Conservation (phyloP, 805 yeast species). For the Scheffersomyces stipitis region DNA sequence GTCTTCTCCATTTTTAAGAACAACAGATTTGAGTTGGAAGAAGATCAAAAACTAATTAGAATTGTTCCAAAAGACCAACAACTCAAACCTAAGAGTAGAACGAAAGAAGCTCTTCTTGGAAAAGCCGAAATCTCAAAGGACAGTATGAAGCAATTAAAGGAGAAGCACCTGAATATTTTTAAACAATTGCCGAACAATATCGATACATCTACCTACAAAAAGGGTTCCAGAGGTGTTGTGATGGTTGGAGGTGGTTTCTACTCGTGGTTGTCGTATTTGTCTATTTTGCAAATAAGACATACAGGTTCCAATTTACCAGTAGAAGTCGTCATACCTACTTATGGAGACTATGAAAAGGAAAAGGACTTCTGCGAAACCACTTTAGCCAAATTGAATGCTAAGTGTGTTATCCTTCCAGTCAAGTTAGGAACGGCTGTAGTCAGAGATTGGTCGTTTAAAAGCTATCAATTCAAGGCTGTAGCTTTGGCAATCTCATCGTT, state of each 20-base stretch:
- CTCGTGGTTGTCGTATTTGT: conserved; percentile 40
- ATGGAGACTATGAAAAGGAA: conserved; percentile 35
- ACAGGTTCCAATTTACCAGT: conserved; percentile 45
- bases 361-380: conserved; percentile 38
- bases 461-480: conserved; percentile 41
- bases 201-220: conserved; percentile 4
- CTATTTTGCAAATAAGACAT: conserved; percentile 41
- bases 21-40: conserved; percentile 1
- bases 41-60: background rate
- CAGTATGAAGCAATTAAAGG: background rate
- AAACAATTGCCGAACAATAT: conserved; percentile 1
- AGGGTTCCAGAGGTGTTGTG: conserved; percentile 18
- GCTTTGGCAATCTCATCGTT: conserved; percentile 49
- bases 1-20: conserved; percentile 2
- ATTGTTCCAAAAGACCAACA: background rate
- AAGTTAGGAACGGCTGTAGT: conserved; percentile 24
- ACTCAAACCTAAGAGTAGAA: background rate
- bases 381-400: conserved; percentile 41
- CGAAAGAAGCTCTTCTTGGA: background rate
- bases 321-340: conserved; percentile 43
- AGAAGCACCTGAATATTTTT: conserved; percentile 1
- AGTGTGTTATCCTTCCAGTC: conserved; percentile 40
- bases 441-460: conserved; percentile 20
- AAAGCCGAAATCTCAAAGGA: background rate
- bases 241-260: conserved; percentile 46